Evolutionary conservation across 2,329 filamentous ascomycete genomes (phyloP).

Genomic region (Periconia sp.): DNA sequence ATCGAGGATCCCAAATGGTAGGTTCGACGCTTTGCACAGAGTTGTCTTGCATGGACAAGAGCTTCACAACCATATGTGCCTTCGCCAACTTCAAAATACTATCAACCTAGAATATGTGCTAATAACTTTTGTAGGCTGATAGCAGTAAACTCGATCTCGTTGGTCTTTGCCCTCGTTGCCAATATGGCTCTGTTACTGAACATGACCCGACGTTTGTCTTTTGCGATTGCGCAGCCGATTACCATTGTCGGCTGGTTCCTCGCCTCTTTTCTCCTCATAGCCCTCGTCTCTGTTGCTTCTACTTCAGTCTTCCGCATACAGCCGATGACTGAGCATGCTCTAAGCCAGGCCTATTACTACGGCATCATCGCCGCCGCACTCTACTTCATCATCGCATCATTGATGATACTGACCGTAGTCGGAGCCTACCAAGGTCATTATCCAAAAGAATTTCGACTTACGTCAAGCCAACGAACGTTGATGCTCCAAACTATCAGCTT

Average conservation of each 20-base stretch:
- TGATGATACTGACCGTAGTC: conserved; percentile 62
- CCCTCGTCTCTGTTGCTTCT: conserved; percentile 55
- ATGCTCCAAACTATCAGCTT: conserved; percentile 61
- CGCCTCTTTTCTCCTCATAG: conserved; percentile 60
- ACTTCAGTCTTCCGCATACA: conserved; percentile 52
- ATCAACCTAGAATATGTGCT: not conserved
- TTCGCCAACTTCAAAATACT: not conserved
- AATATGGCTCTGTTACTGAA: conserved; percentile 64
- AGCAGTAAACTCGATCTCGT: conserved; percentile 62
- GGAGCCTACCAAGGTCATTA: conserved; percentile 63
- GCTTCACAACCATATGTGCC: no score
- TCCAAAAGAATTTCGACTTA: conserved; percentile 62
- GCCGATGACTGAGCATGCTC: conserved; percentile 51
- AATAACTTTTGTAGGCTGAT: conserved; percentile 48
- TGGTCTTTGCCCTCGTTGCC: conserved; percentile 60
- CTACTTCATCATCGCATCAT: conserved; percentile 61
- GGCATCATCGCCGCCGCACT: conserved; percentile 63
- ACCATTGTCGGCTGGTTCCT: conserved; percentile 66
- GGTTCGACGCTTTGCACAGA: conserved; percentile 4
- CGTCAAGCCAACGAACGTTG: conserved; percentile 61
- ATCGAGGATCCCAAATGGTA: conserved; percentile 62
- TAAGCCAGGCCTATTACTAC: conserved; percentile 66
- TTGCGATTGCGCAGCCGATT: conserved; percentile 63
- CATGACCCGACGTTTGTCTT: conserved; percentile 63
- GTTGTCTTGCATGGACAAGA: no score